Evolutionary conservation across 208 protist genomes (phyloP).

Genomic region (Leishmania tropica): DNA sequence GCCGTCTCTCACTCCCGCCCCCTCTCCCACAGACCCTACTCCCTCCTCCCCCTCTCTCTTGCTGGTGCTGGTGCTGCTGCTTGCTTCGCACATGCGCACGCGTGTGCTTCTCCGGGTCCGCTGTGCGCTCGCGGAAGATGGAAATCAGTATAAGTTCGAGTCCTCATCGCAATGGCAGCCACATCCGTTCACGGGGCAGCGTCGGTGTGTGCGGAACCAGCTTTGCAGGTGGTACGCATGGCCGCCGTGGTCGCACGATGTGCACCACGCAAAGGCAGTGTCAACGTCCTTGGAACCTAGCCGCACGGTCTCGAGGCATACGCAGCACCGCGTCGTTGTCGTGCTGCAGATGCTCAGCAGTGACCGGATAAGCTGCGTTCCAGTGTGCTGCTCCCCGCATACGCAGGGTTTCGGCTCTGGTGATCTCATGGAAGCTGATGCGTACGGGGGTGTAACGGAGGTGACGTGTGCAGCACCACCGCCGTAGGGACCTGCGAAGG

Average conservation of each 20-base stretch:
- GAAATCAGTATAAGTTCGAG: slow-evolving; percentile 40
- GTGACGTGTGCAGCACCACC: neutral
- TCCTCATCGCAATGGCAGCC: slow-evolving; percentile 76
- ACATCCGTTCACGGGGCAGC: slow-evolving; percentile 77
- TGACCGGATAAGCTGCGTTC: slow-evolving; percentile 31
- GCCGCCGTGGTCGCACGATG: slow-evolving; percentile 79
- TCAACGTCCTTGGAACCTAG: slow-evolving; percentile 28
- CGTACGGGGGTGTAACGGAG: neutral
- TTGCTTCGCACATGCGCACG: neutral
- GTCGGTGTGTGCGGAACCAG: slow-evolving; percentile 79
- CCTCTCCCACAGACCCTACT: too few relatives aligned
- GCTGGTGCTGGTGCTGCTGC: neutral
- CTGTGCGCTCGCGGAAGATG: neutral
- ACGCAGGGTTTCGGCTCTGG: slow-evolving; percentile 21
- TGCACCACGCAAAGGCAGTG: slow-evolving; percentile 73
- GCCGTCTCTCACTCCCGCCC: neutral
- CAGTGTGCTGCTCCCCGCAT: slow-evolving; percentile 35
- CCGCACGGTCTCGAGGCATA: slow-evolving; percentile 55
- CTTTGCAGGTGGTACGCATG: slow-evolving; percentile 77
- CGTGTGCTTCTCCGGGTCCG: neutral
- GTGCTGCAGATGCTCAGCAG: slow-evolving; percentile 28
- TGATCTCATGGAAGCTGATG: neutral
- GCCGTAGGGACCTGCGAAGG: neutral
- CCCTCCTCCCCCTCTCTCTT: neutral
- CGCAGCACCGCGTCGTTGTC: slow-evolving; percentile 43